Conservation (phyloP, 306 rosid genomes). For the Neltuma alba region DNA sequence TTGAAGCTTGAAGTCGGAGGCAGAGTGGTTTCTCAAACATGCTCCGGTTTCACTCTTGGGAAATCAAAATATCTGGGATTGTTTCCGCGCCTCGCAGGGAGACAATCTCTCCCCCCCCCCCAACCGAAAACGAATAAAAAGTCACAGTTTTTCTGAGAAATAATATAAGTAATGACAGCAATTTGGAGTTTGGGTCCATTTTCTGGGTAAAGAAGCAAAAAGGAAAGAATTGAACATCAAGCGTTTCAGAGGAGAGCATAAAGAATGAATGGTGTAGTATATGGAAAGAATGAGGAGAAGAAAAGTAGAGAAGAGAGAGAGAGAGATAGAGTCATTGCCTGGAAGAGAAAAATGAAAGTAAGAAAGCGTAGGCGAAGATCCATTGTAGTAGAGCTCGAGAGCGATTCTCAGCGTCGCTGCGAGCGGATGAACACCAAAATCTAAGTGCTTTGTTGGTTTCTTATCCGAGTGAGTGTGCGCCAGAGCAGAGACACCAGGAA, state of each 20-base stretch:
- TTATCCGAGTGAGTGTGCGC: background rate
- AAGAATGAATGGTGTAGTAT: background rate
- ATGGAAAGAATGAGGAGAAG: background rate
- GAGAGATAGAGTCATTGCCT: constrained; percentile 53
- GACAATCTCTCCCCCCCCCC: background rate
- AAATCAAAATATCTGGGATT: background rate
- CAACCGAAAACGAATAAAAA: background rate
- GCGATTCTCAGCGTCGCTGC: background rate
- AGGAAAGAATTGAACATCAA: background rate
- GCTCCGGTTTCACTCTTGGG: constrained; percentile 11
- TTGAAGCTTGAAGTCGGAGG: background rate
- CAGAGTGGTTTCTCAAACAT: background rate
- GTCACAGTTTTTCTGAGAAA: background rate
- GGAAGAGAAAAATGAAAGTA: constrained; percentile 44
- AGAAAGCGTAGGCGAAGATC: constrained; percentile 51
- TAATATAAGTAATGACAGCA: background rate
- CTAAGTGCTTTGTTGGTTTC: background rate
- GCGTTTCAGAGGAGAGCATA: background rate
- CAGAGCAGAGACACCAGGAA: background rate
- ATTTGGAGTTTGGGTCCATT: background rate
- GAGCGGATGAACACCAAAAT: background rate
- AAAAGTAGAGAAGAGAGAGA: constrained; percentile 17
- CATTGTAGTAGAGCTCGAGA: constrained; percentile 36
- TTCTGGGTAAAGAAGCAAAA: background rate
- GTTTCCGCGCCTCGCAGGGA: background rate